These are phyloP conservation scores for Candida awuae DNA, from an alignment of 805 yeast species.

Conservation along the genomic window DNA sequence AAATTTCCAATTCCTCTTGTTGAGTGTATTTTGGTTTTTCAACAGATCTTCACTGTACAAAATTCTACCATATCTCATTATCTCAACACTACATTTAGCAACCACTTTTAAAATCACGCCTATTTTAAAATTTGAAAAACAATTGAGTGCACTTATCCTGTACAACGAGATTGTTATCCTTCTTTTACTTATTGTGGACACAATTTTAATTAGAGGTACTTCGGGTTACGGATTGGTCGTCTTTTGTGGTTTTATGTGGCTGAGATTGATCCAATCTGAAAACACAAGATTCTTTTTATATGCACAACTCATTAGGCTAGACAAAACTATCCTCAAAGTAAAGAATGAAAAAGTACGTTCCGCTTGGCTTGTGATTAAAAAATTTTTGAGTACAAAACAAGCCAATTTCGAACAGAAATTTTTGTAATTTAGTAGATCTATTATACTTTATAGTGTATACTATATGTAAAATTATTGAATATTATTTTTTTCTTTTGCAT, in stretches of 20 bases:
- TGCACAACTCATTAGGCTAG: slow-evolving; percentile 36
- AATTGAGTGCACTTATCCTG: slow-evolving; percentile 43
- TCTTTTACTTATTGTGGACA: slow-evolving; percentile 47
- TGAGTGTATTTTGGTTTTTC: slow-evolving; percentile 53
- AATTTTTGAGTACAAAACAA: slow-evolving; percentile 36
- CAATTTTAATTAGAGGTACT: slow-evolving; percentile 54
- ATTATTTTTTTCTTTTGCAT: too few species aligned
- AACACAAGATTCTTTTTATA: slow-evolving; percentile 38
- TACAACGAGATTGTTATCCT: slow-evolving; percentile 53
- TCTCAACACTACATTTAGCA: slow-evolving; percentile 52
- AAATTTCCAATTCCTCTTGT: slow-evolving; percentile 60
- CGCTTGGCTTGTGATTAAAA: slow-evolving; percentile 33
- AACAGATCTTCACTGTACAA: slow-evolving; percentile 61
- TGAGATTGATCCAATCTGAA: slow-evolving; percentile 52
- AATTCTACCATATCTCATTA: slow-evolving; percentile 48
- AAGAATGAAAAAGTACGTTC: slow-evolving; percentile 39
- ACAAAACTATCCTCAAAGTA: slow-evolving; percentile 32
- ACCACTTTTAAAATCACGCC: slow-evolving; percentile 33
- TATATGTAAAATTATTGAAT: too few species aligned
- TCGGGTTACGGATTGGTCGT: slow-evolving; percentile 60
- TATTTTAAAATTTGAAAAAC: slow-evolving; percentile 31
- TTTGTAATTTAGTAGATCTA: slow-evolving; percentile 7
- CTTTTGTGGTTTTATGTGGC: slow-evolving; percentile 58
- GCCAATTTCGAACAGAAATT: slow-evolving; percentile 26
- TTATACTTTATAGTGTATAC: background rate